Conservation (phyloP, 495 filamentous ascomycete genomes). For the Cercophora newfieldiana region DNA sequence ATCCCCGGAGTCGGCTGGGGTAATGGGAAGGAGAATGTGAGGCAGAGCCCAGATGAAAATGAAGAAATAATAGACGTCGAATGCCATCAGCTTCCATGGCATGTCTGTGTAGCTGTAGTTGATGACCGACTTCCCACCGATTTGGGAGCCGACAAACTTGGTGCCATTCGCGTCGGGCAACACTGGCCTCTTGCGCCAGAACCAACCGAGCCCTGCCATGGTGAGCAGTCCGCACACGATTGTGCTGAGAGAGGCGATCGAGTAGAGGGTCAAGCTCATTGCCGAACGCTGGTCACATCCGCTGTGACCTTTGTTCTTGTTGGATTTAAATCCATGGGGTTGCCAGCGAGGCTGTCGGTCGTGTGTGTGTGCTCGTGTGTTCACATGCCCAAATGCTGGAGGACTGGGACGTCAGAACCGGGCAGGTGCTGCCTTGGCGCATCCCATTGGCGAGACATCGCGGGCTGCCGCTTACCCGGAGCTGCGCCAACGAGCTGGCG, state of each 20-base stretch:
- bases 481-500: not conserved
- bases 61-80: conserved; percentile 57
- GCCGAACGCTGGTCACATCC: not conserved
- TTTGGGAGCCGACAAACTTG: conserved; percentile 52
- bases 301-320: not conserved
- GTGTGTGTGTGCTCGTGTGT: not conserved
- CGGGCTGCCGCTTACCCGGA: not conserved
- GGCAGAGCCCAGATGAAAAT: conserved; percentile 51
- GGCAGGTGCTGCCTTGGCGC: conserved; percentile 2
- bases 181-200: conserved; percentile 5
- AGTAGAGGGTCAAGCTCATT: conserved; percentile 10
- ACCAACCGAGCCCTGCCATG: conserved; percentile 18
- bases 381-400: conserved; percentile 1
- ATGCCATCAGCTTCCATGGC: conserved; percentile 54
- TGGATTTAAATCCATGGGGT: not conserved
- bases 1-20: conserved; percentile 47
- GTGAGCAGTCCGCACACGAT: conserved; percentile 13
- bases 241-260: conserved; percentile 13
- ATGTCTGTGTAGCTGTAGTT: conserved; percentile 61
- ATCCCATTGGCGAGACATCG: not conserved
- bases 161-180: conserved; percentile 17
- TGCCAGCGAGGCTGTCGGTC: not conserved
- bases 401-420: not conserved
- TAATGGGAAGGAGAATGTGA: conserved; percentile 54
- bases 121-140: conserved; percentile 49